Evolutionary conservation across 1,284 basidiomycete genomes (phyloP), one percentile per base, ranked within the genome.

Genomic region (Sporisorium iseilematis-ciliati): DNA sequence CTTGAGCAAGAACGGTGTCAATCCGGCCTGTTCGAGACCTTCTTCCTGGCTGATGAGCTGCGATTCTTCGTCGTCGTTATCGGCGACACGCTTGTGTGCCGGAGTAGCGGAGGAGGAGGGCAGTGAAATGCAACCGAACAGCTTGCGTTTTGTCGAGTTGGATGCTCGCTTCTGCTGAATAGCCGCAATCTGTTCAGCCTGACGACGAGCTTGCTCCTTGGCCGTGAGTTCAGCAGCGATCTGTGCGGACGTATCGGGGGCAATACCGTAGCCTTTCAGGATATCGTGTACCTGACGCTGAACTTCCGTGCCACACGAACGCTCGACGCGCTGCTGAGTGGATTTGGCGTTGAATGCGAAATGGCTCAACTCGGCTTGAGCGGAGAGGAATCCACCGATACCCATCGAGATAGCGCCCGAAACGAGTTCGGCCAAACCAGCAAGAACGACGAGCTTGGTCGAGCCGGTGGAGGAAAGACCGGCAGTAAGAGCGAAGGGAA

Each of bases 361-460:
- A 60, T 96, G 93, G 86, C 97, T 94, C 55, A 94, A 90, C 86
- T 99, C 96, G 41, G 96, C 93, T 86, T 98, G 94, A 0, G 95
- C 94, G 2, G 94, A 94, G 60, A 99, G 91, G 88, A 96, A 97
- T 25, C 96, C 96, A 62, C 96, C 96, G 53, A 98, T 92, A 67
- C 95, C 95, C 96, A 98, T 99, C 18, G 87, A 88, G 70, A 98
- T 93, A 35, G 79, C 79, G 20, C 80, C 79, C 7, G 75, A 75
- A 12, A 83, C 82, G 51, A 82, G 75, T 85, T 97, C 93, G 29
- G 95, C 93, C 54, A 97, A 87, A 51, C 95, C 94, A 78, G 94
- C 93, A 52, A 97, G 88, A 50, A 97, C 92, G 78, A 97, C 95
- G 40, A 97, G 89, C 58, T 89, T 90, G 14, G 93, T 94, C 76